Conservation (phyloP, 768 basidiomycete genomes). For the Xanthoconium stramineum region DNA sequence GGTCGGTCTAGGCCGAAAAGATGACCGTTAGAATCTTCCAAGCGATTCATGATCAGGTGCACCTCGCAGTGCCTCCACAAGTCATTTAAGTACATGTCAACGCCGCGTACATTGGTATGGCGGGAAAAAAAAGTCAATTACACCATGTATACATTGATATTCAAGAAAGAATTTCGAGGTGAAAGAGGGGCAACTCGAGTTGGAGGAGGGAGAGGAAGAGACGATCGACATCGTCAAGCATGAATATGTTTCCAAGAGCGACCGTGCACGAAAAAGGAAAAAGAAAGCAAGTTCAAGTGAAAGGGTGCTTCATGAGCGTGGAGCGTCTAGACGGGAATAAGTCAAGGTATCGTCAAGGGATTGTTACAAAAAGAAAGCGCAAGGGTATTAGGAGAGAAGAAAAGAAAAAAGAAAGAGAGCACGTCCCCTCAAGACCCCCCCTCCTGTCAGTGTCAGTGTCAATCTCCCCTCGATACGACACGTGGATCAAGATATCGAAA, state of each 20-base stretch:
- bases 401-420: not conserved
- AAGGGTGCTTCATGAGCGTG: not conserved
- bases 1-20: not conserved
- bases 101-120: too few species aligned
- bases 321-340: not conserved
- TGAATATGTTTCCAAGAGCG: not conserved
- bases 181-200: not conserved
- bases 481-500: not conserved
- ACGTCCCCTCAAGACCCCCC: not conserved
- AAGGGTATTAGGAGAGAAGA: too few species aligned
- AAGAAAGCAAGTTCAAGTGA: not conserved
- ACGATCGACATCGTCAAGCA: not conserved
- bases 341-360: conserved; percentile 4
- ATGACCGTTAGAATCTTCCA: too few species aligned
- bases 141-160: not conserved
- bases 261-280: not conserved
- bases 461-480: not conserved
- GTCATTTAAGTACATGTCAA: not conserved
- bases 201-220: not conserved
- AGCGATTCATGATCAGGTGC: too few species aligned
- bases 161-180: not conserved
- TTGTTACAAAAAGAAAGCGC: not conserved
- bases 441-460: not conserved
- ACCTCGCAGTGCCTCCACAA: not conserved
- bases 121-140: not conserved